phyloP scores from a whole-genome alignment of 2,329 filamentous ascomycete genomes.

The Calcarisporium arbuscula region DNA sequence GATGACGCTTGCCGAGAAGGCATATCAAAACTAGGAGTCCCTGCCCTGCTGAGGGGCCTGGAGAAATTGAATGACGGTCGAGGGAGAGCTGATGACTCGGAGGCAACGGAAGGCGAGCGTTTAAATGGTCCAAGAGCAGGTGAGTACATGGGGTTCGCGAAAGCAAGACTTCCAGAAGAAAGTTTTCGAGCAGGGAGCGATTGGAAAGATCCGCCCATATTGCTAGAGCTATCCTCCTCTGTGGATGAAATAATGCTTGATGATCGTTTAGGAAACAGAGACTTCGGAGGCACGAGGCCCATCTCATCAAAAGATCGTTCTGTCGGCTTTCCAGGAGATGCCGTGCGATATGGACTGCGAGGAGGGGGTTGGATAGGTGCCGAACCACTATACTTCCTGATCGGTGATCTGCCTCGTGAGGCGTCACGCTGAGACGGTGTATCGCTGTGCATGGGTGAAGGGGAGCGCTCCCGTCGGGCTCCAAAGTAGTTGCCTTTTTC shows the following conservation, averaged over 20 bases:
- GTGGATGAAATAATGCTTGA: constrained; percentile 59
- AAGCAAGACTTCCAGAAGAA: constrained; percentile 59
- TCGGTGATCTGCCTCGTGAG: constrained; percentile 21
- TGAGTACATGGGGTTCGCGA: constrained; percentile 41
- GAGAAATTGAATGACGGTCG: constrained; percentile 90
- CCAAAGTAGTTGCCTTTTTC: constrained; percentile 42
- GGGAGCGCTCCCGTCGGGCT: constrained; percentile 52
- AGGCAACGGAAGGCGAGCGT: constrained; percentile 78
- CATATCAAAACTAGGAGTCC: constrained; percentile 51
- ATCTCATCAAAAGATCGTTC: constrained; percentile 43
- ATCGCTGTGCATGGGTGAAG: constrained; percentile 42
- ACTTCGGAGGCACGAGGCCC: constrained; percentile 44
- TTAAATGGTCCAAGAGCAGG: constrained; percentile 56
- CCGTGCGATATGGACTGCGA: too few relatives aligned
- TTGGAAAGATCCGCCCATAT: constrained; percentile 45
- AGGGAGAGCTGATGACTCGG: constrained; percentile 68
- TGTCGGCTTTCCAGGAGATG: constrained; percentile 40
- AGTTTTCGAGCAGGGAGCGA: constrained; percentile 71
- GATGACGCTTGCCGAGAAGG: constrained; percentile 58
- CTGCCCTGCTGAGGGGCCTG: constrained; percentile 72
- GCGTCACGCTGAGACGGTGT: constrained; percentile 22
- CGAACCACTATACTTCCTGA: constrained; percentile 24
- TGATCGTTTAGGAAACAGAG: constrained; percentile 44
- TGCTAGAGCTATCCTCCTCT: constrained; percentile 60
- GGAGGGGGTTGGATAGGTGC: too few relatives aligned